A percentile compares a stretch with the other conserved stretches of the same genome.
These are phyloP conservation scores for Naganishia kalamii DNA, from an alignment of 768 basidiomycete genomes.

Conservation along the genomic window DNA sequence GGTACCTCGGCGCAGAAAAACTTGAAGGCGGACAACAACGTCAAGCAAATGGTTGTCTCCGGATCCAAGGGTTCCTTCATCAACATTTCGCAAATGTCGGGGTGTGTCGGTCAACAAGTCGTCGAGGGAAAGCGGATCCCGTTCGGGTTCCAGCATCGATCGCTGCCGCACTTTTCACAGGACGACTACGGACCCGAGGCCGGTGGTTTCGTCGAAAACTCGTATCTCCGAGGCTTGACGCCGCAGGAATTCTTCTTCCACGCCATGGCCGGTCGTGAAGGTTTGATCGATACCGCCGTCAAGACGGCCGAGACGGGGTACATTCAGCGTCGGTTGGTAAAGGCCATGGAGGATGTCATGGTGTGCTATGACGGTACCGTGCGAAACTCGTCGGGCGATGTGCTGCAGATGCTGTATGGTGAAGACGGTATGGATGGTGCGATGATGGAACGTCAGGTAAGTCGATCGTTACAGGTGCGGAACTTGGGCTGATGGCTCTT, in stretches of 20 bases:
- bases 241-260: conserved; percentile 99
- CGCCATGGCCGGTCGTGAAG: conserved; percentile 99
- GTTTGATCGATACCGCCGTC: conserved; percentile 97
- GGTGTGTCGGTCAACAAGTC: conserved; percentile 95
- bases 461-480: conserved; percentile 6
- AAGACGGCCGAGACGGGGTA: conserved; percentile 99
- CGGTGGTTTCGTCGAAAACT: conserved; percentile 97
- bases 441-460: conserved; percentile 82
- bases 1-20: conserved; percentile 96
- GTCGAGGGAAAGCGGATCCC: conserved; percentile 98
- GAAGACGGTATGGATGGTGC: conserved; percentile 99
- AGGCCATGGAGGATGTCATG: conserved; percentile 94
- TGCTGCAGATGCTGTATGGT: conserved; percentile 93
- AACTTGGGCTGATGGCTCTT: conserved; percentile 15
- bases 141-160: conserved; percentile 94
- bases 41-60: conserved; percentile 99
- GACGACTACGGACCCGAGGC: conserved; percentile 98
- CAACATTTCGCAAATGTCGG: conserved; percentile 99
- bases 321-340: conserved; percentile 95
- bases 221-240: conserved; percentile 88
- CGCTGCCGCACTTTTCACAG: conserved; percentile 94
- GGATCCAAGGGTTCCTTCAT: conserved; percentile 95
- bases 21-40: conserved; percentile 98
- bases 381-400: conserved; percentile 90
- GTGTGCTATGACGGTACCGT: conserved; percentile 98